Conservation (phyloP, 257 asterid genomes). For the Hygrophila difformis region DNA sequence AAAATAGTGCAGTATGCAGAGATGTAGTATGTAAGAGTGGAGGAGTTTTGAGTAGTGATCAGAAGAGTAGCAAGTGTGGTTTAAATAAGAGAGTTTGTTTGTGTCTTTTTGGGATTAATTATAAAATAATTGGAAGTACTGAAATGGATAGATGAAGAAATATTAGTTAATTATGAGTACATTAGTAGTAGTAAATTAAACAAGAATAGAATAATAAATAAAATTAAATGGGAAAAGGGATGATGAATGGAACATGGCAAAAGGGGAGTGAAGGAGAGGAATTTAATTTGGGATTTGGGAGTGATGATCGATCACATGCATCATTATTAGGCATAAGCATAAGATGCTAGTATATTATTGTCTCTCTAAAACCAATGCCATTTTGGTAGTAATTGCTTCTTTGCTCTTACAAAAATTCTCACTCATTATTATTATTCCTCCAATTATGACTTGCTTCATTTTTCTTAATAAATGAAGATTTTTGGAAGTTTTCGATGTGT, state of each 20-base stretch:
- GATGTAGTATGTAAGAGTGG: too few species aligned
- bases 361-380: slow-evolving; percentile 22
- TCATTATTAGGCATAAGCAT: slow-evolving; percentile 33
- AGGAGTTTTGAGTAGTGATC: background rate
- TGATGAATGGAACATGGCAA: slow-evolving; percentile 25
- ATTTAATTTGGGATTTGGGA: slow-evolving; percentile 18
- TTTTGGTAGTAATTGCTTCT: slow-evolving; percentile 9
- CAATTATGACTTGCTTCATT: slow-evolving; percentile 21
- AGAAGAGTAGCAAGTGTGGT: too few species aligned
- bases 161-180: too few species aligned
- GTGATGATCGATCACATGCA: slow-evolving; percentile 28
- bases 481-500: slow-evolving; percentile 16
- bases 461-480: slow-evolving; percentile 6
- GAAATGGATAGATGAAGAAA: slow-evolving; percentile 17
- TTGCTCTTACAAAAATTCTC: background rate
- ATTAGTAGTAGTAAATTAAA: too few species aligned
- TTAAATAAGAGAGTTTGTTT: slow-evolving; percentile 27
- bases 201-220: too few species aligned
- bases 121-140: background rate
- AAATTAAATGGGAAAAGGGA: slow-evolving; percentile 1
- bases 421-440: slow-evolving; percentile 18
- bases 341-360: too few species aligned
- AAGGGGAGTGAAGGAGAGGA: slow-evolving; percentile 14
- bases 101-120: background rate
- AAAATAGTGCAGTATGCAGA: slow-evolving; percentile 4